Conservation (phyloP, 2,329 filamentous ascomycete genomes). For the Paecilomyces formosus region DNA sequence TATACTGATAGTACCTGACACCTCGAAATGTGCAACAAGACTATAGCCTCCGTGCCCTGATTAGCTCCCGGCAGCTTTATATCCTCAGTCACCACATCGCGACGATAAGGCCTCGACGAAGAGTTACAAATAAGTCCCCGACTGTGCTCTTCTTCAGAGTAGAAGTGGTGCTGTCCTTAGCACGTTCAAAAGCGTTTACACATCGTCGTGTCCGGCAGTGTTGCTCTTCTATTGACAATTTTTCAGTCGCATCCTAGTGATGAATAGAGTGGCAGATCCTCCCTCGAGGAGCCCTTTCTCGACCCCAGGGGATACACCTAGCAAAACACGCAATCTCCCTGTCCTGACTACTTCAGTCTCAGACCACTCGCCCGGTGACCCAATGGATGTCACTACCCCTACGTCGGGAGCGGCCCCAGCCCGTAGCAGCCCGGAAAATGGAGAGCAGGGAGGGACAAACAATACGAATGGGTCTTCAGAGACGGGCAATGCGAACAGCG, state of each 20-base stretch:
- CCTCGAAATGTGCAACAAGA: slow-evolving; percentile 21
- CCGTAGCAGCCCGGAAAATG: slow-evolving; percentile 39
- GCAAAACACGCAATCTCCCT: slow-evolving; percentile 45
- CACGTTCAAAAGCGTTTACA: background rate
- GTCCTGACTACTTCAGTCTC: slow-evolving; percentile 42
- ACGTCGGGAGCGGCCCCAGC: slow-evolving; percentile 38
- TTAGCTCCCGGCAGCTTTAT: slow-evolving; percentile 19
- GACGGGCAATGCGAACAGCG: slow-evolving; percentile 15
- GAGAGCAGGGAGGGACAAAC: slow-evolving; percentile 34
- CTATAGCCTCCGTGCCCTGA: slow-evolving; percentile 21
- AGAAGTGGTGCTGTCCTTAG: slow-evolving; percentile 10
- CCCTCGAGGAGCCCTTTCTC: slow-evolving; percentile 41
- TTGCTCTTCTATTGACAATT: slow-evolving; percentile 5
- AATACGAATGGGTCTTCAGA: slow-evolving; percentile 28
- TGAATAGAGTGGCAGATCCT: slow-evolving; percentile 35
- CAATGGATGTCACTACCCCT: slow-evolving; percentile 50
- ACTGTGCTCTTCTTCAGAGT: slow-evolving; percentile 15
- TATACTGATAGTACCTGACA: background rate
- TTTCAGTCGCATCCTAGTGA: slow-evolving; percentile 15
- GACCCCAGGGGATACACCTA: slow-evolving; percentile 30
- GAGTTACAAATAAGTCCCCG: slow-evolving; percentile 4
- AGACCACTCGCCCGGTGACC: slow-evolving; percentile 40
- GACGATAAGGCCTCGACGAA: background rate
- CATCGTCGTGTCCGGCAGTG: background rate
- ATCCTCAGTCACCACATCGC: slow-evolving; percentile 12